Evolutionary conservation across 2,329 filamentous ascomycete genomes (phyloP), one percentile per base, ranked within the genome.

Genomic region (Xylaria hypoxylon): DNA sequence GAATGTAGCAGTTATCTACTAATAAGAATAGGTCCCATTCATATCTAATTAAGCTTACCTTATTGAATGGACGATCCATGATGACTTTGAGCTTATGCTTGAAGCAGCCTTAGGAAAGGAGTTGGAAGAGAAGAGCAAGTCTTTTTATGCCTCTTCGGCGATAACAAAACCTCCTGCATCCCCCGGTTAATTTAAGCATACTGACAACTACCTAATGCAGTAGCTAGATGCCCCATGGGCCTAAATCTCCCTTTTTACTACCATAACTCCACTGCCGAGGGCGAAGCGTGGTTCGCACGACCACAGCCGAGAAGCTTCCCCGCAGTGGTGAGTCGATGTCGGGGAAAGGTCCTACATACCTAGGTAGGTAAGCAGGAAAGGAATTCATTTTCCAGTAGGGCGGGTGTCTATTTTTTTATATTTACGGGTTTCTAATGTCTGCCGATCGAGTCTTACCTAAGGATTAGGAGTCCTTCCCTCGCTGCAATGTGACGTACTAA

Each of bases 1-100:
- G 15, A 56, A 2, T 13, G 13, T 31, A 22, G 7, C 7, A 33
- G 15, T 33, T 24, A 24, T n/a, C 15, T 17, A 22, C 24, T 2
- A 1, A 24, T 24, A 1, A 26, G 5, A 10, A 42, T 17, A 26
- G 2, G 19, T 13, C 8, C 19, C n/a, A 51, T 22, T 55, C 7
- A 1, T 56, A 33, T 26, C 28, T 0, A 19, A 3, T 47, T 47
- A n/a, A 28, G 13, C 56, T 51, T 60, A 74, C 75, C 70, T 77
- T 77, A 17, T 77, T 67, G 35, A 76, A 77, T 31, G 74, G 74
- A 11, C 64, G 74, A 47, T 69, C 71, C 72, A 74, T 75, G 44
- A 42, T 70, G 56, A 40, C 8, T 13, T 28, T 48, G 15, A 53
- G 10, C 10, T 50, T 19, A 33, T 40, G 17, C 33, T 31, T 26